Base-by-base conservation (phyloP, 768 basidiomycete genomes). In the Boletus insuetus region DNA sequence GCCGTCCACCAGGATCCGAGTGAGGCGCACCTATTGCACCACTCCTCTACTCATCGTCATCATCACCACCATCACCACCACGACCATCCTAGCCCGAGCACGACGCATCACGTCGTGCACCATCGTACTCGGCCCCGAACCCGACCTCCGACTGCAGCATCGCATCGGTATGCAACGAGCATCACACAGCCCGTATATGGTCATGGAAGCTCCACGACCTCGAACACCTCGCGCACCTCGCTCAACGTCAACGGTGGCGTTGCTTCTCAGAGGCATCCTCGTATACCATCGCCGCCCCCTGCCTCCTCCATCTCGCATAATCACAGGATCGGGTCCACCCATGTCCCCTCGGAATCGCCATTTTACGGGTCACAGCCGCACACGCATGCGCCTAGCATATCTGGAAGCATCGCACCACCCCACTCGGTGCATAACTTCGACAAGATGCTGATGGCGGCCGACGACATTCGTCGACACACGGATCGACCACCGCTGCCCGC, bases 101-200 rank as follows among this genome's bases (percentile, higher is more conserved):
- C 57, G 0, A 24, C 70, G 3, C 60, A 65, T 6, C 66, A 68
- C 40, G n/a, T 29, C 8, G 42, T 41, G 6, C 66, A 56, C 37
- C 60, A 29, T 9, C 26, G 26, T 29, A 29, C 45, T 46, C 70
- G 63, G 22, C 62, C 71, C 19, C 69, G 57, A 5, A 58, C 67
- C 13, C 53, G 71, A 35, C 69, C 63, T 10, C 69, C 69, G 7
- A 72, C 61, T 31, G 61, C 70, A 29, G 60, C 71, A 12, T 71
- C 71, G 10, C 70, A 73, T 46, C 58, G 65, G 19, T 66, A 71
- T 51, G 62, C 64, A 13, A 64, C 71, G 41, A 69, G 29, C 26
- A 51, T 58, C 48, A 69, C 70, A 17, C 60, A 41, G 24, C 62
- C 66, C 38, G 43, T 59, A 26, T 57, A 70, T 42, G 66, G 66